These are phyloP conservation scores for Leersia perrieri DNA, from an alignment of 176 grass and related monocot genomes.

Conservation along the genomic window DNA sequence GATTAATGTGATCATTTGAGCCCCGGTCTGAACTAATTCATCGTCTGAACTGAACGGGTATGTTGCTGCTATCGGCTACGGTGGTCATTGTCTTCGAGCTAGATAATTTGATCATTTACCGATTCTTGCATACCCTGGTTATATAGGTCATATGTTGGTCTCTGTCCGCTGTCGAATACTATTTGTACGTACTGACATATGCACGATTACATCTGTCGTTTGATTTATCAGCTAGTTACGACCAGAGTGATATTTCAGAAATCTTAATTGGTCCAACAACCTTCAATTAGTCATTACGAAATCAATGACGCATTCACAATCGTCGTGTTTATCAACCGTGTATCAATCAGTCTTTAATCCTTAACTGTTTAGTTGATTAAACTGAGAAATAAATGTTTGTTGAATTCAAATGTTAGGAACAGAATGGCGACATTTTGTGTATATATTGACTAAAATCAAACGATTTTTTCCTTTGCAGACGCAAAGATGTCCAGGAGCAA, in stretches of 20 bases:
- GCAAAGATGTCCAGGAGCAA: constrained; percentile 24
- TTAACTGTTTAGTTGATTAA: background rate
- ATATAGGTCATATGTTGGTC: background rate
- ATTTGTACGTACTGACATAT: background rate
- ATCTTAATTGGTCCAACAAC: background rate
- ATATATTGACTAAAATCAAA: constrained; percentile 6
- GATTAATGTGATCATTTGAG: background rate
- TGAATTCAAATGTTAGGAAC: background rate
- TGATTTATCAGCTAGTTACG: background rate
- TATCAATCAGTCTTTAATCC: background rate
- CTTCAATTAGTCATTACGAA: background rate
- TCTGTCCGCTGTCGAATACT: background rate
- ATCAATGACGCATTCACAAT: background rate
- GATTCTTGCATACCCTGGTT: background rate
- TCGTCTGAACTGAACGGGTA: background rate
- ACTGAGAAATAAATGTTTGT: background rate
- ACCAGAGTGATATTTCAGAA: background rate
- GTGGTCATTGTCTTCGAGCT: background rate
- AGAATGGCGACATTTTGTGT: background rate
- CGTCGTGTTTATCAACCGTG: background rate
- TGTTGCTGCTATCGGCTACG: background rate
- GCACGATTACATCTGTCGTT: background rate
- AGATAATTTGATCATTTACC: too few relatives aligned
- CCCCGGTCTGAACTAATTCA: background rate
- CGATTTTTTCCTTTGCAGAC: constrained; percentile 13